Evolutionary conservation across 352 stramenopile species (phyloP).

Genomic region (Globisporangium recalcitrans): DNA sequence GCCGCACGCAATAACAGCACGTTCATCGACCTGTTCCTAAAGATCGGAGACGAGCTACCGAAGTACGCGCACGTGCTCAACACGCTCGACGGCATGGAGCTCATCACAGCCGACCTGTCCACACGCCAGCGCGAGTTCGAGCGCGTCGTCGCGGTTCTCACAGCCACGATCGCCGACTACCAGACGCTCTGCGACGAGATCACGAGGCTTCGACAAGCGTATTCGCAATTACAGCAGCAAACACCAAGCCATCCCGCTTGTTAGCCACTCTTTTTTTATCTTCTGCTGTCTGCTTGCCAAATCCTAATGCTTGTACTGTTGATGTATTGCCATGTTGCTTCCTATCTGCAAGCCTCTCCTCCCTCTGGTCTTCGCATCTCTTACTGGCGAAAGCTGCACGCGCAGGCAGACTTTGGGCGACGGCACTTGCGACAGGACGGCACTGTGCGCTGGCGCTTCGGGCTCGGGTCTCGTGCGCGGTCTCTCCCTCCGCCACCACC

Average conservation of each 20-base stretch:
- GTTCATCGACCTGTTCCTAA: constrained; percentile 49
- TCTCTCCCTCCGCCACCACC: constrained; percentile 25
- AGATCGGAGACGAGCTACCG: constrained; percentile 38
- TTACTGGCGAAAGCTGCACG: constrained; percentile 44
- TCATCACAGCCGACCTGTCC: constrained; percentile 12
- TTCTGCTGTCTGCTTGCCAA: too few relatives aligned
- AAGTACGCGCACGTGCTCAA: constrained; percentile 25
- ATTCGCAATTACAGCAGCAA: constrained; percentile 21
- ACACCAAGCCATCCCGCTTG: neutral
- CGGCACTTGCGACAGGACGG: constrained; percentile 51
- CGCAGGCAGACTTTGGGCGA: constrained; percentile 42
- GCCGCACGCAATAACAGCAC: too few relatives aligned
- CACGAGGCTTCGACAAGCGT: constrained; percentile 21
- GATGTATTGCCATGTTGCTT: neutral
- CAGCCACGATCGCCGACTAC: constrained; percentile 22
- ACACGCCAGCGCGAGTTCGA: constrained; percentile 24
- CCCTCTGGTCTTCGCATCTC: too few relatives aligned
- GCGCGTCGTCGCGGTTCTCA: constrained; percentile 17
- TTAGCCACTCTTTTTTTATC: neutral
- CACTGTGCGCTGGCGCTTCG: constrained; percentile 29
- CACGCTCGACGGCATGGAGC: constrained; percentile 15
- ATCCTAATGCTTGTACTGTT: neutral
- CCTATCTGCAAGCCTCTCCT: constrained; percentile 1
- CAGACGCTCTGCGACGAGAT: constrained; percentile 27
- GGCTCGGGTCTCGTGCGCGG: constrained; percentile 26